phyloP scores from a whole-genome alignment of 371 early-diverging fungal genomes.

The Mortierella sp. region DNA sequence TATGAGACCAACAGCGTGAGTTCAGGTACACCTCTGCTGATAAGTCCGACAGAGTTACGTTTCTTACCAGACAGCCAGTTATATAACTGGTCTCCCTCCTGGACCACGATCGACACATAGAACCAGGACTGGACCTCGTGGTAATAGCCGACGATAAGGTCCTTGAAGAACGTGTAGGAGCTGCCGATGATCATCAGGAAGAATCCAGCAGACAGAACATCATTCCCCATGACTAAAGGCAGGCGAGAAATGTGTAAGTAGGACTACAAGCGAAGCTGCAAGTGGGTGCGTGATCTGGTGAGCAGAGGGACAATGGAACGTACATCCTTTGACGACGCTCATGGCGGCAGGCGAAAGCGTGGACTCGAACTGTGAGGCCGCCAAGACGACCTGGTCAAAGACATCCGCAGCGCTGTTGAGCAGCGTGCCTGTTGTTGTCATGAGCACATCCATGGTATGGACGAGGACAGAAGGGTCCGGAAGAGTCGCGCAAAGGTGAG shows the following conservation, averaged over 20 bases:
- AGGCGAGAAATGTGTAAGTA: not conserved
- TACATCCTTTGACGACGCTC: slow-evolving; percentile 31
- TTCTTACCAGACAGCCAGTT: slow-evolving; percentile 49
- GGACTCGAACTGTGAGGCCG: slow-evolving; percentile 37
- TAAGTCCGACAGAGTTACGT: too few relatives aligned
- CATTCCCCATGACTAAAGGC: slow-evolving; percentile 45
- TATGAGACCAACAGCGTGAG: not conserved
- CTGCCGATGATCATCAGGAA: slow-evolving; percentile 51
- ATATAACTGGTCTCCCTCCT: slow-evolving; percentile 54
- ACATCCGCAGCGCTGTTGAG: slow-evolving; percentile 44
- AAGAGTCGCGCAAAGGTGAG: too few relatives aligned
- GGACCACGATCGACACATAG: slow-evolving; percentile 52
- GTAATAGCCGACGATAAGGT: slow-evolving; percentile 32
- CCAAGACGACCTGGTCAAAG: slow-evolving; percentile 42
- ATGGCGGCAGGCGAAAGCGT: slow-evolving; percentile 46
- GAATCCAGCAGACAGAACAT: slow-evolving; percentile 55
- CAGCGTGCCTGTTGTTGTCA: slow-evolving; percentile 26
- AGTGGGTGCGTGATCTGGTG: too few relatives aligned
- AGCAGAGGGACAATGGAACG: not conserved
- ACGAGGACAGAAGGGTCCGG: not conserved
- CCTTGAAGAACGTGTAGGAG: slow-evolving; percentile 51
- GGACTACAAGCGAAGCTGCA: not conserved
- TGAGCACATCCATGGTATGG: slow-evolving; percentile 39
- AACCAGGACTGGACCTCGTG: slow-evolving; percentile 52
- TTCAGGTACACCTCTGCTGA: not conserved